These are phyloP conservation scores for Tephrocybe sp. DNA, from an alignment of 768 basidiomycete species.

Conservation along the genomic window DNA sequence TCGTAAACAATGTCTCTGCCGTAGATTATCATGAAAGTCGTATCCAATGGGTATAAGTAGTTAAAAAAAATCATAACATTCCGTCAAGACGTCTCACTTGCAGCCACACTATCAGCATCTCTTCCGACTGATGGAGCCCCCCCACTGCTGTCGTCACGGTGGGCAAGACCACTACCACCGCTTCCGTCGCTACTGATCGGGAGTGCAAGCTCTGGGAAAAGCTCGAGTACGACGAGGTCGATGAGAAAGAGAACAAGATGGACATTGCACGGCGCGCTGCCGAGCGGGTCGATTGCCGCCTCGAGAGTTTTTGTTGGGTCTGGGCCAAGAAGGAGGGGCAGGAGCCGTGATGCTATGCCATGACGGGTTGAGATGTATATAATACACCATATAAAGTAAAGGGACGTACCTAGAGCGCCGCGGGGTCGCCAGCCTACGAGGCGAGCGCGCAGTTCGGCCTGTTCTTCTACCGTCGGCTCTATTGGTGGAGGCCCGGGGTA, in stretches of 20 bases:
- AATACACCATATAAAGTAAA: background rate
- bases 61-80: no score
- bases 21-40: no score
- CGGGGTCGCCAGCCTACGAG: slow-evolving; percentile 36
- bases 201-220: slow-evolving; percentile 74
- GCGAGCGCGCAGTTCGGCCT: slow-evolving; percentile 49
- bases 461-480: slow-evolving; percentile 79
- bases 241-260: slow-evolving; percentile 75
- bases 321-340: slow-evolving; percentile 54
- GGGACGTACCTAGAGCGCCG: slow-evolving; percentile 32
- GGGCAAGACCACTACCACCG: background rate
- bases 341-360: slow-evolving; percentile 33
- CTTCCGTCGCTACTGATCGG: slow-evolving; percentile 3
- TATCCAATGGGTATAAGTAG: no score
- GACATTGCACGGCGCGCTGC: slow-evolving; percentile 66
- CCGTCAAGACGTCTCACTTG: slow-evolving; percentile 1
- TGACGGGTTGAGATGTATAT: background rate
- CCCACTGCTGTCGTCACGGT: background rate
- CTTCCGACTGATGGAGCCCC: background rate
- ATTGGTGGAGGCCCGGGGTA: slow-evolving; percentile 73
- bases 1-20: no score
- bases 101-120: slow-evolving; percentile 1
- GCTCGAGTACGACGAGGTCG: slow-evolving; percentile 62
- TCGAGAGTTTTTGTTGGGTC: slow-evolving; percentile 46
- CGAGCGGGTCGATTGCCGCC: slow-evolving; percentile 58